These are phyloP conservation scores for Yarrowia sp. DNA, from an alignment of 805 yeast genomes.

Conservation along the genomic window DNA sequence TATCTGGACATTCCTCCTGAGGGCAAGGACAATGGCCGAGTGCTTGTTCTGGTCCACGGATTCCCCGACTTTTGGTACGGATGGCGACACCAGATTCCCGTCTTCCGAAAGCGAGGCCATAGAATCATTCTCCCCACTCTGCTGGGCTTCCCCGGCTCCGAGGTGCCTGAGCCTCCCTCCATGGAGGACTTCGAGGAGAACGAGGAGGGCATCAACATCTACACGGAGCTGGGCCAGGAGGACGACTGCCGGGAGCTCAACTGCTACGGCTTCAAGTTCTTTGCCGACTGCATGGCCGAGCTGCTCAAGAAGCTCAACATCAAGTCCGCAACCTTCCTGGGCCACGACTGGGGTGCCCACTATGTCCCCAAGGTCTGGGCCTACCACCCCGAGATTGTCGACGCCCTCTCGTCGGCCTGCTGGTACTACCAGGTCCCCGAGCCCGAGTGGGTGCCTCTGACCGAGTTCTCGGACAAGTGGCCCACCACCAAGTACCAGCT, in stretches of 20 bases:
- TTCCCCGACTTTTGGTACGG: slow-evolving; percentile 28
- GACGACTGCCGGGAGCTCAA: slow-evolving; percentile 22
- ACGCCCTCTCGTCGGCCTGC: slow-evolving; percentile 22
- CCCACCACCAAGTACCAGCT: slow-evolving; percentile 25
- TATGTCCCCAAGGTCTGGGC: slow-evolving; percentile 26
- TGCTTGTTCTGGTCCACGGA: slow-evolving; percentile 24
- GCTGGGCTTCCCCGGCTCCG: slow-evolving; percentile 27
- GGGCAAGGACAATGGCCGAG: slow-evolving; percentile 22
- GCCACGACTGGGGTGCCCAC: slow-evolving; percentile 28
- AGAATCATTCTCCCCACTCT: slow-evolving; percentile 24
- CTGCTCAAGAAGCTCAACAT: slow-evolving; percentile 18
- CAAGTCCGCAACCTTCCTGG: slow-evolving; percentile 20
- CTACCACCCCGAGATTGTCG: slow-evolving; percentile 27
- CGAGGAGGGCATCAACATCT: slow-evolving; percentile 21
- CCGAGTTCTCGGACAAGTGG: slow-evolving; percentile 27
- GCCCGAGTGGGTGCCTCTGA: slow-evolving; percentile 23
- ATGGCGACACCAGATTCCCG: slow-evolving; percentile 26
- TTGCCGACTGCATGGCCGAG: slow-evolving; percentile 23
- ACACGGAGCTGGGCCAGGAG: slow-evolving; percentile 25
- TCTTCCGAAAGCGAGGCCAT: slow-evolving; percentile 26
- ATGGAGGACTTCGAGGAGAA: slow-evolving; percentile 27
- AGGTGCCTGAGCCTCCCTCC: slow-evolving; percentile 26
- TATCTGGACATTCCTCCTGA: slow-evolving; percentile 27
- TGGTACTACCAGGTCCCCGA: slow-evolving; percentile 26
- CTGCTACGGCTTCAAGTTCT: slow-evolving; percentile 23